Evolutionary conservation across 768 basidiomycete genomes (phyloP).

Genomic region (Naganishia onofrii): DNA sequence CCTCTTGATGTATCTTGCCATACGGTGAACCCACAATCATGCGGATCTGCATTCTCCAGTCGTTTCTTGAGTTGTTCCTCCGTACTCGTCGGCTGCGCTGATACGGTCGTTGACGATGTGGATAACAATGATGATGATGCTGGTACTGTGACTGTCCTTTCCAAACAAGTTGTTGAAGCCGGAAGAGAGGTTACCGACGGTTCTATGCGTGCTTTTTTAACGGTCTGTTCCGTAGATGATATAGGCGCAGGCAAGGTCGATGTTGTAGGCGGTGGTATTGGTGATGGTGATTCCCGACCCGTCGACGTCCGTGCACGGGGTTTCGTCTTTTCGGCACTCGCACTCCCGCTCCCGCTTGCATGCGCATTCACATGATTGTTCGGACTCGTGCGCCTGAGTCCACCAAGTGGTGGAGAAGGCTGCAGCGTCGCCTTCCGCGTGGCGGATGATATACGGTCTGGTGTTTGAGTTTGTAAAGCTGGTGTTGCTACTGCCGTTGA

Average conservation of each 20-base stretch:
- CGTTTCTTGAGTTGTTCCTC: slow-evolving; percentile 6
- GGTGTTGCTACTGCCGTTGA: not conserved
- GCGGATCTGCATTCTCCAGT: slow-evolving; percentile 2
- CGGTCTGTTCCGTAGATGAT: not conserved
- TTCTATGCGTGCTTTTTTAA: not conserved
- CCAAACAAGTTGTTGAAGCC: too few relatives aligned
- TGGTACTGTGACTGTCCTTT: too few relatives aligned
- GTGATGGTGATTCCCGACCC: slow-evolving; percentile 6
- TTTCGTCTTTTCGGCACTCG: not conserved
- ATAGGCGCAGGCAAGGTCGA: not conserved
- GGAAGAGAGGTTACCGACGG: too few relatives aligned
- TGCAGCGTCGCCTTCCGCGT: not conserved
- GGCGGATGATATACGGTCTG: too few relatives aligned
- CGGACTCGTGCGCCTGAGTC: too few relatives aligned
- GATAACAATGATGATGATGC: too few relatives aligned
- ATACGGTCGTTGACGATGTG: too few relatives aligned
- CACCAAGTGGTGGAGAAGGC: slow-evolving; percentile 6
- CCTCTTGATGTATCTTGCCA: not conserved
- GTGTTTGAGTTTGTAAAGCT: too few relatives aligned
- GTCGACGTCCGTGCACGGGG: slow-evolving; percentile 11
- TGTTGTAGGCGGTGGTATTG: not conserved
- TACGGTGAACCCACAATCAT: slow-evolving; percentile 17
- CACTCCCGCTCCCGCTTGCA: too few relatives aligned
- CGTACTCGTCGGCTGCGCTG: not conserved
- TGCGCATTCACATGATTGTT: too few relatives aligned